Conservation (phyloP, 23 red algal species). For the Agarophyton chilense region DNA sequence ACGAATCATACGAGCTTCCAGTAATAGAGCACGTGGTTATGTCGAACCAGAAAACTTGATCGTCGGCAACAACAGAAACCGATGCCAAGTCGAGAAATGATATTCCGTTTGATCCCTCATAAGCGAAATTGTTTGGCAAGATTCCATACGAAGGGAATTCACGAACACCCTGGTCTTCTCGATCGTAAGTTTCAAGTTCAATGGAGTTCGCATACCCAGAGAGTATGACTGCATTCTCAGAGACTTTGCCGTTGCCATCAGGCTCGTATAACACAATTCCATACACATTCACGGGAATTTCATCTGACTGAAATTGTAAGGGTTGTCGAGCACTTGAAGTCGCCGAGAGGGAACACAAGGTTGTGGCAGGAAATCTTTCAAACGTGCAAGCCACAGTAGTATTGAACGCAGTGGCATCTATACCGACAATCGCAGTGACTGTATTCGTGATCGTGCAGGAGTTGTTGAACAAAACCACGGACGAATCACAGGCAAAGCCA, state of each 20-base stretch:
- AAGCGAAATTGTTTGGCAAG: not conserved
- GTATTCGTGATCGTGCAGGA: conserved; percentile 45
- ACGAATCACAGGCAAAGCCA: conserved; percentile 39
- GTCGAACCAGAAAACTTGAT: conserved; percentile 44
- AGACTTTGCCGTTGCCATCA: conserved; percentile 27
- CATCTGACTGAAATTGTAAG: conserved; percentile 15
- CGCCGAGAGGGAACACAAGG: conserved; percentile 27
- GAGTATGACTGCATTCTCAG: not conserved
- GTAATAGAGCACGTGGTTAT: conserved; percentile 12
- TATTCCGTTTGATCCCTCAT: conserved; percentile 19
- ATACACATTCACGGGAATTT: conserved; percentile 33
- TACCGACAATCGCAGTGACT: conserved; percentile 22
- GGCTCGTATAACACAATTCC: conserved; percentile 49
- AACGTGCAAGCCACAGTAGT: conserved; percentile 46
- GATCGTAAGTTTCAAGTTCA: conserved; percentile 36
- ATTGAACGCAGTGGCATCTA: conserved; percentile 51
- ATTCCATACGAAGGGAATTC: conserved; percentile 16
- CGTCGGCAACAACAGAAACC: conserved; percentile 24
- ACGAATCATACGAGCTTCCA: not conserved
- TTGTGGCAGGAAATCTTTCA: conserved; percentile 23
- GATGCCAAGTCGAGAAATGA: conserved; percentile 14
- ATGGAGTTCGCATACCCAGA: conserved; percentile 30
- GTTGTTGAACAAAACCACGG: not conserved
- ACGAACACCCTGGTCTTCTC: conserved; percentile 34
- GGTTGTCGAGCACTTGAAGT: conserved; percentile 12